These are phyloP conservation scores for Sarocladiaceae sp. DNA, from an alignment of 2,329 filamentous ascomycete species.

Conservation along the genomic window DNA sequence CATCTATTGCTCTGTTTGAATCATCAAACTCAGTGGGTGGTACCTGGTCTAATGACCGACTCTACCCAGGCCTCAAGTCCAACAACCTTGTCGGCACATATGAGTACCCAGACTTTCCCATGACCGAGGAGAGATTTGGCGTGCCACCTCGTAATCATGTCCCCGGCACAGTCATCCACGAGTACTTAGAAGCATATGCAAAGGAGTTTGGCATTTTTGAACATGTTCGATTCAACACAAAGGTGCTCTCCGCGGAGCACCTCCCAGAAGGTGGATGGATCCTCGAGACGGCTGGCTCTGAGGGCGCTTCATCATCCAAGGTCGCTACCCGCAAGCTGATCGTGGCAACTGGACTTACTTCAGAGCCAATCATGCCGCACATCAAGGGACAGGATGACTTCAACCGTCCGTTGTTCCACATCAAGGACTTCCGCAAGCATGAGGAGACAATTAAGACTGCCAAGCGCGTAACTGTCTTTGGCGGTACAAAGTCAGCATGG, in stretches of 20 bases:
- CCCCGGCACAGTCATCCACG: slow-evolving; percentile 39
- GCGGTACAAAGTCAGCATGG: slow-evolving; percentile 61
- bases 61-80: slow-evolving; percentile 15
- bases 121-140: slow-evolving; percentile 10
- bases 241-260: slow-evolving; percentile 39
- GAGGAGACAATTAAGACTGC: slow-evolving; percentile 34
- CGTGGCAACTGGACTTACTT: slow-evolving; percentile 52
- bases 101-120: slow-evolving; percentile 15
- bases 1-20: slow-evolving; percentile 13
- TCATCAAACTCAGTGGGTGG: slow-evolving; percentile 11
- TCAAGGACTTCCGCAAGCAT: slow-evolving; percentile 39
- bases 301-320: slow-evolving; percentile 15
- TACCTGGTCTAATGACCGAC: slow-evolving; percentile 13
- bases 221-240: slow-evolving; percentile 34
- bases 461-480: slow-evolving; percentile 51
- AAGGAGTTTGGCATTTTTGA: slow-evolving; percentile 36
- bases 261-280: slow-evolving; percentile 37
- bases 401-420: slow-evolving; percentile 44
- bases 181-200: slow-evolving; percentile 44
- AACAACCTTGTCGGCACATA: slow-evolving; percentile 15
- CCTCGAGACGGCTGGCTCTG: slow-evolving; percentile 24
- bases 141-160: slow-evolving; percentile 32
- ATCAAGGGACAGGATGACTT: slow-evolving; percentile 44
- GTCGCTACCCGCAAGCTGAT: slow-evolving; percentile 43
- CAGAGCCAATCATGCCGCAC: slow-evolving; percentile 38